These are phyloP conservation scores for Tripterygium wilfordii DNA, from an alignment of 177 flowering plant genomes.

Conservation along the genomic window DNA sequence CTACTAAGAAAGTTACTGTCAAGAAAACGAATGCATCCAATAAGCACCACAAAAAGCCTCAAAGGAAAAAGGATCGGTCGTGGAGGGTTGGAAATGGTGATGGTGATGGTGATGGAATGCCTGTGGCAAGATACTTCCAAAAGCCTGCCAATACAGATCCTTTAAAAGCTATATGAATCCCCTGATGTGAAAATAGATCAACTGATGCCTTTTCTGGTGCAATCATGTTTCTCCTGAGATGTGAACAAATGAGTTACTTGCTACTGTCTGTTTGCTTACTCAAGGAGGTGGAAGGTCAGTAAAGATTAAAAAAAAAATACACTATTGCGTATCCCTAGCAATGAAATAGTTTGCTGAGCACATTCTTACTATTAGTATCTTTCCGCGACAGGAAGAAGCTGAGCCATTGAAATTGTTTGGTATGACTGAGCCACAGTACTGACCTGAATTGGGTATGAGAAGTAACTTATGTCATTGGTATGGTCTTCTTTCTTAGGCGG, in stretches of 20 bases:
- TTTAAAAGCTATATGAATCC: constrained; percentile 10
- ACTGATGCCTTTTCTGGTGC: neutral
- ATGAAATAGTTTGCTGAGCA: too few relatives aligned
- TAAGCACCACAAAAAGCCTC: constrained; percentile 83
- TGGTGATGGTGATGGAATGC: constrained; percentile 78
- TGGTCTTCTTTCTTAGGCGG: too few relatives aligned
- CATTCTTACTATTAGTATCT: too few relatives aligned
- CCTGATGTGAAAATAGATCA: neutral
- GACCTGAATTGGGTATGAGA: too few relatives aligned
- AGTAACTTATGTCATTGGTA: too few relatives aligned
- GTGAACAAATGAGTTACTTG: neutral
- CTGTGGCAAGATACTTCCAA: constrained; percentile 56
- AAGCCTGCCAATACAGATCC: constrained; percentile 63
- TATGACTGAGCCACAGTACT: too few relatives aligned
- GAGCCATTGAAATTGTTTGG: too few relatives aligned
- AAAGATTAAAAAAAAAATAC: too few relatives aligned
- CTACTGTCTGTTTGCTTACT: too few relatives aligned
- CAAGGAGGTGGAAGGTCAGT: too few relatives aligned
- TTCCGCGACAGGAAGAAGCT: too few relatives aligned
- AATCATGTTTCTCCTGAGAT: neutral
- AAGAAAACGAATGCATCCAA: constrained; percentile 43
- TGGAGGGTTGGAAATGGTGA: constrained; percentile 74
- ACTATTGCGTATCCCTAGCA: too few relatives aligned
- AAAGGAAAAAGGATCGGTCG: constrained; percentile 73
- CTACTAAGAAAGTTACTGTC: constrained; percentile 22